Evolutionary conservation across 179 eudicot genomes (phyloP), one percentile per base, ranked within the genome.

Genomic region (Vitellaria paradoxa): DNA sequence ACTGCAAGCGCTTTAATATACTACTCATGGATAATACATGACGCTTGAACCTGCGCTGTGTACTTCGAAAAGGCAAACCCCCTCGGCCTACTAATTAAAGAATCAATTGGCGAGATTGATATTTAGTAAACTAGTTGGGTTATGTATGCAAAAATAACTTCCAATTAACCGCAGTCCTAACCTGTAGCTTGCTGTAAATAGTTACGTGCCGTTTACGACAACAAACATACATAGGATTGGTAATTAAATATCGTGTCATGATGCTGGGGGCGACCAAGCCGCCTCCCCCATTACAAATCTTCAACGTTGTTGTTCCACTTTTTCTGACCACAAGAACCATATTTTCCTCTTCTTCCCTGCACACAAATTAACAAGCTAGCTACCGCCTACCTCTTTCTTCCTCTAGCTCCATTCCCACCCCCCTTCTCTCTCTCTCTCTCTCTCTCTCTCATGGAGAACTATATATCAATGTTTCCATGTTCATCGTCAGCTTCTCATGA

Each of bases 371-470:
- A 63, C 67, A 37, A 20, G 3, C 47, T 6, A 2, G 3, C 17
- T 23, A 0, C 4, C 20, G 4, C 15, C 24, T 18, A 21, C n/a
- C 23, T 42, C 52, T 7, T 45, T 67, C 24, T 4, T 30, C 24
- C 8, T 30, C 6, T 30, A 62, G 12, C 20, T 12, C 12, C 3
- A 46, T 7, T 23, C 10, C 60, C 53, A n/a, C 52, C 75, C 40
- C 60, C 76, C 61, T 55, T 74, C 67, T 45, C 77, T 61, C 68
- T 42, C 76, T 52, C 75, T 24, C 75, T 59, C 67, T 40, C 67
- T 24, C 65, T 67, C 65, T 52, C 79, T 53, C 64, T 24, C 40
- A 88, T 88, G 89, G 87, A 83, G 65, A 76, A 71, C 23, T 80
- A 81, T 78, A 76, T 74, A 12, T 64, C 84, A 66, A 70, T 83